Percentiles rank a stretch among this genome's conserved stretches.
Evolutionary conservation across 441 rosid genomes (phyloP).

Genomic region (Caryocar brasiliense): DNA sequence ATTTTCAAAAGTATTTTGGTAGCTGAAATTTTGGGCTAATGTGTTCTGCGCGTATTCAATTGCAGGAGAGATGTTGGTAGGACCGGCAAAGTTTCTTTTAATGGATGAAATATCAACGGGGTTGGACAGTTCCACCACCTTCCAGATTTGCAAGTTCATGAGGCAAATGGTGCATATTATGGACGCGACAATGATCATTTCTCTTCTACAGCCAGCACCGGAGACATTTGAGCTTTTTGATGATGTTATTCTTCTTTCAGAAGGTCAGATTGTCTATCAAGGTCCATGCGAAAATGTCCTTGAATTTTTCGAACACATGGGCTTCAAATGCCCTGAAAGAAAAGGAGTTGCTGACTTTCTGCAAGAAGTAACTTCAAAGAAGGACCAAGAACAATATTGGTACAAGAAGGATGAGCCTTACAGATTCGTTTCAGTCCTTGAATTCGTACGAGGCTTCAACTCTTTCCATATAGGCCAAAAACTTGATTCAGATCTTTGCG

Average conservation of each 20-base stretch:
- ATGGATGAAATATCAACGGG: constrained; percentile 97
- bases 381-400: constrained; percentile 74
- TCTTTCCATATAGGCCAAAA: constrained; percentile 41
- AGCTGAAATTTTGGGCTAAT: neutral
- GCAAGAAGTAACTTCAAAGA: constrained; percentile 63
- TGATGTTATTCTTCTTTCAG: constrained; percentile 46
- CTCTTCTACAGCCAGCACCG: constrained; percentile 83
- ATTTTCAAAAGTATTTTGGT: neutral
- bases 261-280: constrained; percentile 55
- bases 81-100: constrained; percentile 70
- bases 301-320: constrained; percentile 42
- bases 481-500: constrained; percentile 31
- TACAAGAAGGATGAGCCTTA: constrained; percentile 34
- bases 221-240: constrained; percentile 58
- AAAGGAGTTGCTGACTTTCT: constrained; percentile 71
- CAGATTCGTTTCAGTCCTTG: constrained; percentile 28
- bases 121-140: constrained; percentile 81
- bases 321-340: too few species aligned
- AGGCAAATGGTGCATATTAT: constrained; percentile 78
- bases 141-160: constrained; percentile 69
- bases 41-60: constrained; percentile 8
- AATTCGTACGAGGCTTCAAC: constrained; percentile 35
- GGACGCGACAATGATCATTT: constrained; percentile 65
- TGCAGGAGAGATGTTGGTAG: constrained; percentile 90
- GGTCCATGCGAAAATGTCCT: constrained; percentile 50